Percentiles rank a stretch among this genome's conserved stretches.
phyloP scores from a whole-genome alignment of 768 basidiomycete genomes.

The Hemileccinum rubropunctum region DNA sequence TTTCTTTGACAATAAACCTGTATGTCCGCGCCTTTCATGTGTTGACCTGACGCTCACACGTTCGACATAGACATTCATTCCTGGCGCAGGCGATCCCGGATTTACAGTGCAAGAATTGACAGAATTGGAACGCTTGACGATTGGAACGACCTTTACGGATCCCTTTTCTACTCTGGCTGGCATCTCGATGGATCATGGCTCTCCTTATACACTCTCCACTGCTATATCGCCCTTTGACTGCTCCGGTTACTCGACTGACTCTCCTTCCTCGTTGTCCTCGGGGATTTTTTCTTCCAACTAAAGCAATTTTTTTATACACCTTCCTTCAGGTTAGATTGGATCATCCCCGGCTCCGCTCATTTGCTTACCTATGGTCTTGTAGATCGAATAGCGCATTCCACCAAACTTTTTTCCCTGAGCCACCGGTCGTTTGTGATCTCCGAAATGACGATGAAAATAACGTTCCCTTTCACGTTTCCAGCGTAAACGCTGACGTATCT shows the following conservation, averaged over 20 bases:
- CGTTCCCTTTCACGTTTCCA: too few relatives aligned
- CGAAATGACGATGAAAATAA: too few relatives aligned
- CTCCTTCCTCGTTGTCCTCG: conserved; percentile 14
- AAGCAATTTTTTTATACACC: not conserved
- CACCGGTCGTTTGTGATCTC: too few relatives aligned
- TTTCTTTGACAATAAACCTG: conserved; percentile 15
- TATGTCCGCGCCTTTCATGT: conserved; percentile 2
- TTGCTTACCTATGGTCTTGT: not conserved
- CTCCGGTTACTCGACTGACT: conserved; percentile 6
- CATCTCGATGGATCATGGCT: not conserved
- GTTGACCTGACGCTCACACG: not conserved
- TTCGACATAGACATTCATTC: conserved; percentile 1
- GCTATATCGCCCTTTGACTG: conserved; percentile 23
- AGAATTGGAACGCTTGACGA: conserved; percentile 17
- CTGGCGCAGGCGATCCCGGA: not conserved
- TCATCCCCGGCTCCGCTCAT: not conserved
- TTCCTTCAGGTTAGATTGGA: not conserved
- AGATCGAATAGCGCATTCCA: not conserved
- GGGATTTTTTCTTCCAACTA: conserved; percentile 5
- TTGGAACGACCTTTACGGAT: conserved; percentile 22
- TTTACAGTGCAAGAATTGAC: conserved; percentile 11
- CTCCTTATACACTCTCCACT: not conserved
- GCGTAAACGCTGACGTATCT: too few relatives aligned
- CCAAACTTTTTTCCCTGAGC: not conserved
- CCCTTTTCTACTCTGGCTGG: conserved; percentile 16